A percentile compares a stretch with the other conserved stretches of the same genome.
These are phyloP conservation scores for Pseudonitzschia multiseries DNA, from an alignment of 108 stramenopile genomes.

Conservation along the genomic window DNA sequence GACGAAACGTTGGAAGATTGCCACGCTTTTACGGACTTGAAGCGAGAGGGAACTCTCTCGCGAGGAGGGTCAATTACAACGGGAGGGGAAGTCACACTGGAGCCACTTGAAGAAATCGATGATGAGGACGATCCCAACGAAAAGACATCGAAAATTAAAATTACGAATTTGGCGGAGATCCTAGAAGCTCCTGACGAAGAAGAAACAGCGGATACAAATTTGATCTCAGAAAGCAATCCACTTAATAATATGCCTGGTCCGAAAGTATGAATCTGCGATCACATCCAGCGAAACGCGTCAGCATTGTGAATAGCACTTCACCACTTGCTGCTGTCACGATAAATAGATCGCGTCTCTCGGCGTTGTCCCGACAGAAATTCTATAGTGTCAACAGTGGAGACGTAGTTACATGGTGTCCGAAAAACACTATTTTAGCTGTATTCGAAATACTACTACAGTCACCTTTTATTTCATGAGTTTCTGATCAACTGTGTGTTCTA, in stretches of 20 bases:
- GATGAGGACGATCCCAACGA: conserved; percentile 24
- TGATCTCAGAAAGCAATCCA: neutral
- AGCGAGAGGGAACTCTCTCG: conserved; percentile 20
- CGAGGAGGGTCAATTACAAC: conserved; percentile 36
- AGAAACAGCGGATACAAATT: neutral
- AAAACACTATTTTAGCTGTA: too few relatives aligned
- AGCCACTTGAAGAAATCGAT: conserved; percentile 43
- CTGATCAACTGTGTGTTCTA: too few relatives aligned
- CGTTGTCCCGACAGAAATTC: too few relatives aligned
- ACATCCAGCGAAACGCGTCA: too few relatives aligned
- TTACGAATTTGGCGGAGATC: conserved; percentile 42
- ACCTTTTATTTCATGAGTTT: too few relatives aligned
- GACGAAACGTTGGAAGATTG: conserved; percentile 74
- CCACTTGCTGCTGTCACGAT: too few relatives aligned
- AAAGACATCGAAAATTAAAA: conserved; percentile 22
- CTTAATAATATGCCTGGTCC: neutral
- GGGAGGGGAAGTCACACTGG: conserved; percentile 36
- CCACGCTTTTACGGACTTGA: conserved; percentile 66
- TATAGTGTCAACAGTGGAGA: too few relatives aligned
- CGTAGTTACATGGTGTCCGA: too few relatives aligned
- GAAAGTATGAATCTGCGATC: too few relatives aligned
- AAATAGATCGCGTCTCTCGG: too few relatives aligned
- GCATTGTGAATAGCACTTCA: too few relatives aligned
- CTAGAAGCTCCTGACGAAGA: conserved; percentile 39
- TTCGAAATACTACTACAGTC: too few relatives aligned